phyloP scores from a whole-genome alignment of 225 moss, liverwort and hornwort species.

The Physcomitrium patens region DNA sequence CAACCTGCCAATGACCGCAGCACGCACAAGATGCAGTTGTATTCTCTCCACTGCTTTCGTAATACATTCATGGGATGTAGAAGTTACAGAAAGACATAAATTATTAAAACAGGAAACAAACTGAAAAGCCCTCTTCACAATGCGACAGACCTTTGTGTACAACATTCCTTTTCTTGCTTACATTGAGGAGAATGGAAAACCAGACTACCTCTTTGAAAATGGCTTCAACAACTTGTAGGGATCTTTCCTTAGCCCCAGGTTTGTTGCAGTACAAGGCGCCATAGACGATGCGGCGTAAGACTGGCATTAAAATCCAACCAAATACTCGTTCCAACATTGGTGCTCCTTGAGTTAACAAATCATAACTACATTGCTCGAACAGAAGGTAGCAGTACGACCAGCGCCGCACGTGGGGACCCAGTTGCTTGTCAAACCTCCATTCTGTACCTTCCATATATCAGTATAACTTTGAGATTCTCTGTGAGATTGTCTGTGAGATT shows the following conservation, averaged over 20 bases:
- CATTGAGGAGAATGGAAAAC: not conserved
- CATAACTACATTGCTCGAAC: constrained; percentile 69
- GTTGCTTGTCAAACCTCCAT: constrained; percentile 77
- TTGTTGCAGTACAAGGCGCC: constrained; percentile 76
- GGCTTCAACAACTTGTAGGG: constrained; percentile 71
- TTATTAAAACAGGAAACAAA: not conserved
- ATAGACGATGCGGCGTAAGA: constrained; percentile 68
- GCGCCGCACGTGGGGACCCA: constrained; percentile 91
- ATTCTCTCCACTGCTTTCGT: not conserved
- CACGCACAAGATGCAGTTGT: not conserved
- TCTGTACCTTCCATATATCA: constrained; percentile 51
- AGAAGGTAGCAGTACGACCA: constrained; percentile 89
- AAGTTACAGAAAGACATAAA: not conserved
- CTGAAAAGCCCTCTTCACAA: not conserved
- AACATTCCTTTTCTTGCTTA: not conserved
- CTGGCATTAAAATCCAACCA: constrained; percentile 81
- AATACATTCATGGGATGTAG: not conserved
- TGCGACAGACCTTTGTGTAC: not conserved
- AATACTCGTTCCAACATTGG: constrained; percentile 59
- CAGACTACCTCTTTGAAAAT: constrained; percentile 78
- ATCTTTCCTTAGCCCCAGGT: constrained; percentile 66
- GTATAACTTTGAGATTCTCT: not conserved
- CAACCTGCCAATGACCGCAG: constrained; percentile 54
- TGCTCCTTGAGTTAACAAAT: constrained; percentile 71
- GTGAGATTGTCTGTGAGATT: not conserved